Base-by-base conservation (phyloP, 2,329 filamentous ascomycete genomes). In the Penicillium brevicompactum region DNA sequence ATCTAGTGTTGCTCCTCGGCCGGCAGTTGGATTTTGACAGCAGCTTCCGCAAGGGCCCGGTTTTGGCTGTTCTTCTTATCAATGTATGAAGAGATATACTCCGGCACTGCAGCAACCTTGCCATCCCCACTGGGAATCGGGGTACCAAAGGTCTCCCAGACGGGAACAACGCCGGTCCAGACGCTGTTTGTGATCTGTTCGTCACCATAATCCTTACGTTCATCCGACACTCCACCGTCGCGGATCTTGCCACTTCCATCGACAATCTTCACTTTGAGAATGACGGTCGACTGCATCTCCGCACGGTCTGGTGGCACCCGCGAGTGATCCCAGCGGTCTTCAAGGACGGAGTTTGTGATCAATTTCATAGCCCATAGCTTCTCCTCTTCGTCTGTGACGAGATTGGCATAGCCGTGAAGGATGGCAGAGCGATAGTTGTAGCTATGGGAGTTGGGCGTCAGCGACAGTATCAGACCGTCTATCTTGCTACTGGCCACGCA, bases 351-450 rank as follows among this genome's bases (percentile, higher is more conserved):
- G 70, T 96, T 82, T 2, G 91, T 95, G 69, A 96, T 88, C 54
- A 89, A 77, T 64, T 87, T 76, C 85, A 96, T 88, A 7, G 90
- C 91, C 76, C 84, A 94, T 5, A 90, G 70, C 69, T 90, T 90
- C 77, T 96, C 91, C 2, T 81, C 83, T 0, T 75, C 71, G 57
- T 88, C 84, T 2, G 84, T 83, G 6, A 96, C 89, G 1, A 88
- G 73, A 8, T 74, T 79, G 0, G 88, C 91, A 69, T 87, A 84
- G 1, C 91, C 92, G 67, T 93, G 91, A 11, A 94, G 79, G 8
- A 91, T 78, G 10, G 89, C 89, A 38, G 87, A 91, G 59, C 90
- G 89, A 77, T 94, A 96, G 78, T 95, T 93, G 79, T 91, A 92
- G 76, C 84, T 90, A 78, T 95, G 90, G 56, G 84, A 84, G 77